Evolutionary conservation across 2,329 filamentous ascomycete genomes (phyloP), one percentile per base, ranked within the genome.

Genomic region (Epichloe hybrida): DNA sequence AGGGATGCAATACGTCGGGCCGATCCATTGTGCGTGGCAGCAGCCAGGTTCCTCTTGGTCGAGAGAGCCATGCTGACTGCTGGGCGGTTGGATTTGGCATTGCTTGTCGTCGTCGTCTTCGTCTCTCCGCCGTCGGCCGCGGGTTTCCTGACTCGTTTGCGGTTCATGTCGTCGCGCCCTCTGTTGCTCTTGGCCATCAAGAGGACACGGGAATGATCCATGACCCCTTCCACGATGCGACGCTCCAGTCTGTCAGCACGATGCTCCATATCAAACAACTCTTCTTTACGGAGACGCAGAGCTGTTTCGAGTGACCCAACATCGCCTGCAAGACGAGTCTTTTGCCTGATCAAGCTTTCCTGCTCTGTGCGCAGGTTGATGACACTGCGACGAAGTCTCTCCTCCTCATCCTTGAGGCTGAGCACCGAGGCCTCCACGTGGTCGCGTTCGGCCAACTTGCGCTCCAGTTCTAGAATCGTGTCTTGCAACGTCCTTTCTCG

Each of bases 131-230:
- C 56, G 36, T 58, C 58, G 6, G 54, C 59, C n/a, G 54, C 55
- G 7, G 66, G 64, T 53, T 72, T 74, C 59, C 72, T 69, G 52
- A 73, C 66, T 7, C 78, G 72, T 66, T 81, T 81, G 48, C 77
- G 75, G 63, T 69, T 79, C 77, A 81, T 80, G 53, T 72, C 68
- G 49, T 80, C 77, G 11, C 72, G 68, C 11, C 68, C 68, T 58
- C 72, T 73, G 57, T 66, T 70, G 3, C 77, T 70, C 69, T 87
- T 84, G 57, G 81, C 74, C 72, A 93, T 86, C 52, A 97, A 78
- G n/a, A 96, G 75, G 27, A 91, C 83, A 6, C 91, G 85, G 20
- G 91, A 96, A 64, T 97, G 91, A 59, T 97, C 90, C 70, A 98
- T 94, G 55, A 97, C 88, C 27, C 91, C 90, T 57, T 97, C 91